A percentile compares a stretch with the other conserved stretches of the same genome.
These are phyloP conservation scores for Penicillium maclennaniae DNA, from an alignment of 495 filamentous ascomycete species.

Conservation along the genomic window DNA sequence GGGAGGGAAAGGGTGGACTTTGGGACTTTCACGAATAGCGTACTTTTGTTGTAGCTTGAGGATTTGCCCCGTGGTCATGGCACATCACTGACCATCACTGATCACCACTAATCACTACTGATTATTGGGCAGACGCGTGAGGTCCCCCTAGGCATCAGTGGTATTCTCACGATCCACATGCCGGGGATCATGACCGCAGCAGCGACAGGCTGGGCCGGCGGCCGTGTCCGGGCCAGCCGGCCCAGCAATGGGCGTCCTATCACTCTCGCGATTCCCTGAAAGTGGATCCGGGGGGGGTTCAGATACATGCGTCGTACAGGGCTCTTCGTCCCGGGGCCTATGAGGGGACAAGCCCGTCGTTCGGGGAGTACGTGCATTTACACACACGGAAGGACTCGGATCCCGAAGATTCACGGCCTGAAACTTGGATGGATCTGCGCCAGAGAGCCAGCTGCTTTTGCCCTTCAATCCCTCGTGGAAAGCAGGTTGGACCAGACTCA, in stretches of 20 bases:
- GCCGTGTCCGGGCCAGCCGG: slow-evolving; percentile 27
- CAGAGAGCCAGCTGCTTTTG: background rate
- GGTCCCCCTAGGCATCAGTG: slow-evolving; percentile 11
- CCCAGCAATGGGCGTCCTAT: slow-evolving; percentile 9
- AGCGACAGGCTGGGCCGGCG: slow-evolving; percentile 5
- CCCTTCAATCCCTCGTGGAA: too few species aligned
- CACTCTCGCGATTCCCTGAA: slow-evolving; percentile 1
- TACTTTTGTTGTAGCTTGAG: background rate
- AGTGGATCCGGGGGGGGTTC: slow-evolving; percentile 12
- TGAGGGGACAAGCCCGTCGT: slow-evolving; percentile 15
- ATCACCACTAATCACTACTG: background rate
- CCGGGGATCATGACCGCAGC: background rate
- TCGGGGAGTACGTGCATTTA: slow-evolving; percentile 3
- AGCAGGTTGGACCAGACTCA: background rate
- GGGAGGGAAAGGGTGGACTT: background rate
- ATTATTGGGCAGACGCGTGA: background rate
- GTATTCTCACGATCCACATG: slow-evolving; percentile 17
- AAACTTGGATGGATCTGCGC: background rate
- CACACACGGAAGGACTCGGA: slow-evolving; percentile 27
- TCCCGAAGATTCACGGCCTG: slow-evolving; percentile 6
- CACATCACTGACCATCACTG: background rate
- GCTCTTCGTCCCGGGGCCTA: slow-evolving; percentile 21
- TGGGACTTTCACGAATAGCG: background rate
- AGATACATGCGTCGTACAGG: slow-evolving; percentile 21
- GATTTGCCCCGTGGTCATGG: background rate